These are phyloP conservation scores for Candida pseudofarinosa DNA, from an alignment of 805 yeast genomes.

Conservation along the genomic window DNA sequence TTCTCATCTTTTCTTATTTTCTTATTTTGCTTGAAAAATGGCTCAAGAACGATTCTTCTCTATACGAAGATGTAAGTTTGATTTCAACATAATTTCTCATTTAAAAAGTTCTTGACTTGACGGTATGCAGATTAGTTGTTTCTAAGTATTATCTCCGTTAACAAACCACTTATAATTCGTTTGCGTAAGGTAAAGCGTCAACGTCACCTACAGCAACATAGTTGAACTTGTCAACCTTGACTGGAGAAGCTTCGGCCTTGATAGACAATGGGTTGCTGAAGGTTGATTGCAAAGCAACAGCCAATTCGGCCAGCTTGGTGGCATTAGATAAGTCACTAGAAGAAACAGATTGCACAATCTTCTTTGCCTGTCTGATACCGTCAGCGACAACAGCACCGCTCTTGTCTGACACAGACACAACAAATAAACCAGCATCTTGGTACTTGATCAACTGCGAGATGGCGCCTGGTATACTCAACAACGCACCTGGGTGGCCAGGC, in stretches of 20 bases:
- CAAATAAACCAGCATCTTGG: constrained; percentile 78
- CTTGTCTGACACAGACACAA: constrained; percentile 59
- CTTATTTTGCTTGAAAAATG: background rate
- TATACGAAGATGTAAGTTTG: background rate
- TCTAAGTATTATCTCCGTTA: background rate
- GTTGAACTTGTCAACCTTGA: constrained; percentile 61
- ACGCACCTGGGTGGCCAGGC: constrained; percentile 52
- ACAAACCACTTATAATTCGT: constrained; percentile 66
- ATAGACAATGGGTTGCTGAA: constrained; percentile 27
- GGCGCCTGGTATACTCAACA: constrained; percentile 46
- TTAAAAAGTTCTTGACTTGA: background rate
- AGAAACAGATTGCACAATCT: constrained; percentile 29
- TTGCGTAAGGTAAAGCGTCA: constrained; percentile 79
- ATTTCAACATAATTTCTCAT: background rate
- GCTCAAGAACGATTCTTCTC: background rate
- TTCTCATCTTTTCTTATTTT: background rate
- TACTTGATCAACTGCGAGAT: constrained; percentile 57
- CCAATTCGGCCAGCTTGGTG: constrained; percentile 39
- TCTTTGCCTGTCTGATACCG: constrained; percentile 58
- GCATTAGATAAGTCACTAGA: constrained; percentile 55
- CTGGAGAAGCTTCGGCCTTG: constrained; percentile 30
- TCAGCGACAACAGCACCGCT: constrained; percentile 55
- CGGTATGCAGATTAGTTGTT: background rate
- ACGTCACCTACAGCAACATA: constrained; percentile 89
- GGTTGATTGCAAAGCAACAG: constrained; percentile 39